These are phyloP conservation scores for Rhodotorula sp. DNA, from an alignment of 1,284 basidiomycete genomes.

Conservation along the genomic window DNA sequence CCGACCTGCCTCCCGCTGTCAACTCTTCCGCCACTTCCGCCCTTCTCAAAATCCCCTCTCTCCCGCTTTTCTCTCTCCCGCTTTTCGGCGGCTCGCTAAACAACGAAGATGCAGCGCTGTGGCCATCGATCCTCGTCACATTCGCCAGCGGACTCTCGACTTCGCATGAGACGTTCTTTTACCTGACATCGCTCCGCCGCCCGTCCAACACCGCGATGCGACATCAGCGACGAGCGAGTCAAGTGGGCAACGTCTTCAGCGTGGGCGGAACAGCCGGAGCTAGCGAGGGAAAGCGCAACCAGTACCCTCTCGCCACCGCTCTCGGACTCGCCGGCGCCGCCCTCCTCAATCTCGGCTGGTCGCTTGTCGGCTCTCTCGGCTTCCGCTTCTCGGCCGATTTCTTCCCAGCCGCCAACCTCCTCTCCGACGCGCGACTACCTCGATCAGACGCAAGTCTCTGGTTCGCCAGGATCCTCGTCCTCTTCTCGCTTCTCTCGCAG, in stretches of 20 bases:
- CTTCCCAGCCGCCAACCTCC: slow-evolving; percentile 37
- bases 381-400: slow-evolving; percentile 10
- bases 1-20: too few species aligned
- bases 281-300: slow-evolving; percentile 34
- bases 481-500: slow-evolving; percentile 37
- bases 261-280: background rate
- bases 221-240: background rate
- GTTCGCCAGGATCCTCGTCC: slow-evolving; percentile 39
- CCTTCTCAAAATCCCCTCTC: background rate
- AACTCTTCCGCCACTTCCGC: background rate
- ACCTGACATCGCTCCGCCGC: slow-evolving; percentile 30
- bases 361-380: slow-evolving; percentile 44
- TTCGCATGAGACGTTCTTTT: slow-evolving; percentile 34
- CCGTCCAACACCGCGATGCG: slow-evolving; percentile 7
- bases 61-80: background rate
- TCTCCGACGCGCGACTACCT: slow-evolving; percentile 38
- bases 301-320: slow-evolving; percentile 43
- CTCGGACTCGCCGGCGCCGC: slow-evolving; percentile 36
- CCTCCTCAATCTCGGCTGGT: slow-evolving; percentile 44
- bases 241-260: background rate
- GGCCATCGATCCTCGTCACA: slow-evolving; percentile 32
- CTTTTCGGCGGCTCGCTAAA: background rate
- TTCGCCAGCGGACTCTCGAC: slow-evolving; percentile 17
- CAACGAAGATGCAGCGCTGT: background rate
- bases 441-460: slow-evolving; percentile 41